Evolutionary conservation across 2,329 filamentous ascomycete genomes (phyloP).

Genomic region (Diplodia scrobiculata): DNA sequence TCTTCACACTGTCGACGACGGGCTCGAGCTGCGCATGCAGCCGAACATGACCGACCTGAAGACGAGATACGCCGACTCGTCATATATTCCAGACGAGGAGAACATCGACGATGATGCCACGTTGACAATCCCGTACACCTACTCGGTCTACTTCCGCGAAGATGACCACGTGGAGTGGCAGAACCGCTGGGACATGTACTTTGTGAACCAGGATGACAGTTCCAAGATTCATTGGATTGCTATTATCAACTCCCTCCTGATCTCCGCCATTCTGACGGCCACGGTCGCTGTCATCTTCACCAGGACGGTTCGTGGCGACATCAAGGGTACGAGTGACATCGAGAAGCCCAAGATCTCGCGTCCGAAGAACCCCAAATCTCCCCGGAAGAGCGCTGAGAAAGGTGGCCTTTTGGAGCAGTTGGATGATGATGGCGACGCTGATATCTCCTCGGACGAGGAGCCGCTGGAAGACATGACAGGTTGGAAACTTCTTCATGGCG

Average conservation of each 20-base stretch:
- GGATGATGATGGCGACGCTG: conserved; percentile 58
- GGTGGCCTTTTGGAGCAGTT: conserved; percentile 61
- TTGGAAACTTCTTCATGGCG: conserved; percentile 87
- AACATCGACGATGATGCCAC: conserved; percentile 61
- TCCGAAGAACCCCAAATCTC: conserved; percentile 51
- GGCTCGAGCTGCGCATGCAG: conserved; percentile 69
- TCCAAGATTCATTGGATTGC: conserved; percentile 84
- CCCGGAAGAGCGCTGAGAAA: conserved; percentile 56
- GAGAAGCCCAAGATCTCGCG: conserved; percentile 64
- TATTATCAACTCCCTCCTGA: conserved; percentile 83
- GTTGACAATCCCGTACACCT: conserved; percentile 78
- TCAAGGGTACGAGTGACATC: conserved; percentile 67
- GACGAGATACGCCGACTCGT: conserved; percentile 57
- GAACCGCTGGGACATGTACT: conserved; percentile 85
- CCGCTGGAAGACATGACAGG: conserved; percentile 76
- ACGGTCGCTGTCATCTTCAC: conserved; percentile 80
- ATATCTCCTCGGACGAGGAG: conserved; percentile 69
- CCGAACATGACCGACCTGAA: conserved; percentile 62
- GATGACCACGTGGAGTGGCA: conserved; percentile 79
- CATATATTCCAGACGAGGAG: conserved; percentile 61
- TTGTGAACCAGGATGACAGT: conserved; percentile 82
- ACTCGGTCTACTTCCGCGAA: conserved; percentile 87
- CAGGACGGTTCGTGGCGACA: conserved; percentile 75
- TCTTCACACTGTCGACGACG: conserved; percentile 63
- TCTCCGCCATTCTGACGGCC: conserved; percentile 75